Evolutionary conservation across 345 rosid genomes (phyloP), one percentile per base, ranked within the genome.

Genomic region (Euphorbia tirucalli): DNA sequence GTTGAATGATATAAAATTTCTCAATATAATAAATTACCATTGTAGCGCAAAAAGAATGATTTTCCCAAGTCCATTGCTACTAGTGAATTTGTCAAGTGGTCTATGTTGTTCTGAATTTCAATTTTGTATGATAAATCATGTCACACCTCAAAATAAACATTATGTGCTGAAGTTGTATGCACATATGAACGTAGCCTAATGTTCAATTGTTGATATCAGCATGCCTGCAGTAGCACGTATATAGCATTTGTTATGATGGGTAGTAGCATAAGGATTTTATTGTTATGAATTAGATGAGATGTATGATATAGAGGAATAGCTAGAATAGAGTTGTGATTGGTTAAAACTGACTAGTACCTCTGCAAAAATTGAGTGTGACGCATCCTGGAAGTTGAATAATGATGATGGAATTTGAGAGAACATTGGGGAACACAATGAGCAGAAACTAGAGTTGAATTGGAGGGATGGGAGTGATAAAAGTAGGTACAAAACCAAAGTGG

Each of bases 391-490:
- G 31, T 15, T 21, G 48, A 21, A 65, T 24, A 14, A 5, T 65
- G n/a, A 46, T 16, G 24, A 25, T 25, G 25, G 69, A 44, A 41
- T 24, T 14, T 7, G 56, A 49, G 39, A 49, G 11, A 49, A 22
- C 58, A 49, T 46, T 15, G 55, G 31, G 37, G 11, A 25, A 27
- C 56, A 25, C 22, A 66, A 66, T 19, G 21, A 49, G 58, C 39
- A 65, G 30, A 46, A 46, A 28, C n/a, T 65, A 65, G 18, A 18
- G 60, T 56, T 22, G 14, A 22, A 55, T 48, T 56, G 70, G 69
- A 8, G 27, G 27, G 3, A 48, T 56, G 57, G n/a, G 4, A 48
- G 32, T 18, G 21, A 55, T 49, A 46, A 65, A 65, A 65, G 69
- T 1, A 5, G 31, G 35, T 30, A 56, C 30, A 10, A 27, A 66